Conservation (phyloP, 1,284 basidiomycete genomes). For the Ceratobasidium sp. region DNA sequence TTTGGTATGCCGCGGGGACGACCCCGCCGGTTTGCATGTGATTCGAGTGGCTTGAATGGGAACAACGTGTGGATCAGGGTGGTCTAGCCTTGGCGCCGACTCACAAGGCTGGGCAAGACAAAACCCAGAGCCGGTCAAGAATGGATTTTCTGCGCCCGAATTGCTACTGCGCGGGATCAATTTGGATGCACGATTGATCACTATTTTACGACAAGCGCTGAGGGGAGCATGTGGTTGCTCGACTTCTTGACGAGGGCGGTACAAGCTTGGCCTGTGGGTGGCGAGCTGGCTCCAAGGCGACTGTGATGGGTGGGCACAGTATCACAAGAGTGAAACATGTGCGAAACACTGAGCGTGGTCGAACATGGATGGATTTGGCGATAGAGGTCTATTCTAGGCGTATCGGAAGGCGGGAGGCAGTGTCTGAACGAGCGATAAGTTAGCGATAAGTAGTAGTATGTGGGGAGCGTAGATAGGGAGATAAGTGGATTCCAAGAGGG, state of each 20-base stretch:
- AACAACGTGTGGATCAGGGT: too few species aligned
- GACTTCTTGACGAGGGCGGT: background rate
- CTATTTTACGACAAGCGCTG: background rate
- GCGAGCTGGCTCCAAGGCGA: background rate
- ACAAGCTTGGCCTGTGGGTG: background rate
- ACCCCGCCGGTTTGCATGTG: conserved; percentile 23
- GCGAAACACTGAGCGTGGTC: conserved; percentile 6
- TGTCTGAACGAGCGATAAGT: background rate
- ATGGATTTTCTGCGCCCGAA: conserved; percentile 14
- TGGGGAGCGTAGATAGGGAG: background rate
- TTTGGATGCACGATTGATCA: background rate
- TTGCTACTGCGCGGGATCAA: background rate
- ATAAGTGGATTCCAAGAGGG: background rate
- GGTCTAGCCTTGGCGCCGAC: background rate
- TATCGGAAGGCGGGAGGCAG: background rate
- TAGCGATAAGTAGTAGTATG: background rate
- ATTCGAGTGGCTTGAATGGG: conserved; percentile 17
- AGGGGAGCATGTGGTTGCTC: background rate
- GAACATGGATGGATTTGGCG: background rate
- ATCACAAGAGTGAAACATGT: conserved; percentile 7
- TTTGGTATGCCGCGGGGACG: background rate
- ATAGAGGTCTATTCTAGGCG: background rate
- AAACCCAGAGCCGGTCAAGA: background rate
- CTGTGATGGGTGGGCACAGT: background rate
- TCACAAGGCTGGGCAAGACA: background rate